Evolutionary conservation across 352 stramenopile genomes (phyloP).

Genomic region (Phytophthora multivora): DNA sequence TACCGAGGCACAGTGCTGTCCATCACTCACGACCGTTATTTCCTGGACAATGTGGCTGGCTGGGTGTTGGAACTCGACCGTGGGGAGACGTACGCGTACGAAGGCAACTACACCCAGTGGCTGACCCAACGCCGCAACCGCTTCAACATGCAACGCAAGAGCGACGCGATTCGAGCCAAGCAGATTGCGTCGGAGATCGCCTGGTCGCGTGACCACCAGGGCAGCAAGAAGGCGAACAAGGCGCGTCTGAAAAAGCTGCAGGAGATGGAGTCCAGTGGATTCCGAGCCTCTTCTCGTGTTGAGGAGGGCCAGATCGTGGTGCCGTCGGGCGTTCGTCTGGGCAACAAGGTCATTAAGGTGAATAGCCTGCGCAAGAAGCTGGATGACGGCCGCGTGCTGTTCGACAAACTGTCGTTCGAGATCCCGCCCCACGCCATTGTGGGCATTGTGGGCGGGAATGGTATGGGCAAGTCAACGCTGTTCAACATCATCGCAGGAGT

Average conservation of each 20-base stretch:
- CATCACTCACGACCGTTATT: constrained; percentile 99
- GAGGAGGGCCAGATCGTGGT: constrained; percentile 92
- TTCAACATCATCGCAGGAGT: constrained; percentile 95
- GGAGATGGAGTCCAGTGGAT: constrained; percentile 79
- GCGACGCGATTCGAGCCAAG: constrained; percentile 89
- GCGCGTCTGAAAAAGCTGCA: constrained; percentile 94
- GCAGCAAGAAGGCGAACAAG: constrained; percentile 91
- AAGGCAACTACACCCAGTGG: constrained; percentile 99
- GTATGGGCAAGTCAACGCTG: constrained; percentile 97
- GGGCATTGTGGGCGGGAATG: constrained; percentile 98
- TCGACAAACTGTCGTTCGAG: constrained; percentile 94
- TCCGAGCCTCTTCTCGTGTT: constrained; percentile 59
- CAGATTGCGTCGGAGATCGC: constrained; percentile 94
- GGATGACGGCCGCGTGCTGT: constrained; percentile 85
- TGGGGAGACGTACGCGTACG: constrained; percentile 96
- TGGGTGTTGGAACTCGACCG: constrained; percentile 98
- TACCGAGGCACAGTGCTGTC: constrained; percentile 97
- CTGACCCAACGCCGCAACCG: constrained; percentile 94
- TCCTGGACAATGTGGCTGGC: constrained; percentile 97
- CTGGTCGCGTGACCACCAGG: constrained; percentile 91
- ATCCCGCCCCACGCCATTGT: constrained; percentile 96
- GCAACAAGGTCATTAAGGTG: constrained; percentile 92
- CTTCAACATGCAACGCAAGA: constrained; percentile 95
- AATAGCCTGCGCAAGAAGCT: constrained; percentile 76
- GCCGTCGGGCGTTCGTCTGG: constrained; percentile 91